Evolutionary conservation across 257 asterid genomes (phyloP).

Genomic region (Solanum lycopersicoides): DNA sequence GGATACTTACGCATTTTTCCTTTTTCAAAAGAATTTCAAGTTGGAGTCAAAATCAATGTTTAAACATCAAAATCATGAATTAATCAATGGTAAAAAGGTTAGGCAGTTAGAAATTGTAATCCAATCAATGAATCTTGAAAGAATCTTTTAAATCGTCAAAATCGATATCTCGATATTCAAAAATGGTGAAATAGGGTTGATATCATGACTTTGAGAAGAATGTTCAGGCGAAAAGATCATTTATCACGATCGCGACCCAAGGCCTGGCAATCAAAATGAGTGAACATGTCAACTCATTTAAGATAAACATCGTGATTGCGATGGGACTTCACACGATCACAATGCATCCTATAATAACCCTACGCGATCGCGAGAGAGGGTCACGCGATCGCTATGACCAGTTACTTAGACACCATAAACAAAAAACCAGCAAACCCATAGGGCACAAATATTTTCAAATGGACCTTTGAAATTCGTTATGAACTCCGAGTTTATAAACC

Average conservation of each 20-base stretch:
- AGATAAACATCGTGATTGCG: background rate
- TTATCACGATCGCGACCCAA: background rate
- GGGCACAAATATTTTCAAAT: background rate
- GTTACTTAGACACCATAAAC: background rate
- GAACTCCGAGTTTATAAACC: background rate
- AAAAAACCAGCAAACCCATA: too few species aligned
- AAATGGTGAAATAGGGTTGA: background rate
- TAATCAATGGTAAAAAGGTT: background rate
- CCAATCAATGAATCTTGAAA: background rate
- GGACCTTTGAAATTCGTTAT: background rate
- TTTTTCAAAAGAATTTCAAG: background rate
- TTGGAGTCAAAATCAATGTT: background rate
- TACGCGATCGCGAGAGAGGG: background rate
- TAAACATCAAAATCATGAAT: background rate
- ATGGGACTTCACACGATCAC: background rate
- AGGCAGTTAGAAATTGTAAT: background rate
- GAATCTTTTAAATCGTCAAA: background rate
- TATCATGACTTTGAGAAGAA: background rate
- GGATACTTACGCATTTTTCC: too few species aligned
- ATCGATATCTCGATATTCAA: background rate
- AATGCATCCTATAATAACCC: background rate
- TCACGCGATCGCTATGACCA: too few species aligned
- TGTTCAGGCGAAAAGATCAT: background rate
- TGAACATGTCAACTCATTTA: too few species aligned
- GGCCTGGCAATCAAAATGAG: background rate